Evolutionary conservation across 2,329 filamentous ascomycete species (phyloP).

Genomic region (Epichloe hybrida): DNA sequence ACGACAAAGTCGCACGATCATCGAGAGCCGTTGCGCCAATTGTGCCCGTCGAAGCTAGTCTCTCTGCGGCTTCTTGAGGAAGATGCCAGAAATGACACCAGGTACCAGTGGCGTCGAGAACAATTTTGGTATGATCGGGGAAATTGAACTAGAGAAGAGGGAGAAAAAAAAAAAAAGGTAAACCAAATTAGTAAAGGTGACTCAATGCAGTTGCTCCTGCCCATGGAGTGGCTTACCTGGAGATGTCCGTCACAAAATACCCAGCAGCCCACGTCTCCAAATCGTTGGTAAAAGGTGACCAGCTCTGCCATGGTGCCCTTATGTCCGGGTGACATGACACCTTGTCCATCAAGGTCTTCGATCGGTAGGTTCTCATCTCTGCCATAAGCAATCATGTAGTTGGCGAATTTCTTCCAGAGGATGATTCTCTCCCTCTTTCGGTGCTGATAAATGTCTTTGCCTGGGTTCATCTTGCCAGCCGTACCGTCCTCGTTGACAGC

Average conservation of each 20-base stretch:
- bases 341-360: conserved; percentile 31
- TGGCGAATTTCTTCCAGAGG: conserved; percentile 61
- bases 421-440: conserved; percentile 53
- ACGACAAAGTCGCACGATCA: conserved; percentile 56
- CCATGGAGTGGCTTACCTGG: conserved; percentile 36
- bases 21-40: conserved; percentile 58
- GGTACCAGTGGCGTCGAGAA: conserved; percentile 59
- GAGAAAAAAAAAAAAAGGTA: not conserved
- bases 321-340: conserved; percentile 24
- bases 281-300: conserved; percentile 69
- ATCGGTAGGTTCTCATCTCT: conserved; percentile 48
- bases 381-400: conserved; percentile 62
- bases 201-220: not conserved
- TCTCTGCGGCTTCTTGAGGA: conserved; percentile 53
- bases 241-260: conserved; percentile 68
- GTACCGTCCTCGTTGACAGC: conserved; percentile 43
- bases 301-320: conserved; percentile 36
- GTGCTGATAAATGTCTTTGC: conserved; percentile 51
- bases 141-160: conserved; percentile 64
- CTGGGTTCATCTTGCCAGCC: conserved; percentile 45
- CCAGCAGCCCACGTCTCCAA: conserved; percentile 72
- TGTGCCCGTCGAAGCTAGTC: conserved; percentile 50
- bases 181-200: not conserved
- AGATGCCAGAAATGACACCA: conserved; percentile 71
- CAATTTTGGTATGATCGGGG: conserved; percentile 75